Conservation (phyloP, 768 basidiomycete genomes). For the Thelephora ganbajun region DNA sequence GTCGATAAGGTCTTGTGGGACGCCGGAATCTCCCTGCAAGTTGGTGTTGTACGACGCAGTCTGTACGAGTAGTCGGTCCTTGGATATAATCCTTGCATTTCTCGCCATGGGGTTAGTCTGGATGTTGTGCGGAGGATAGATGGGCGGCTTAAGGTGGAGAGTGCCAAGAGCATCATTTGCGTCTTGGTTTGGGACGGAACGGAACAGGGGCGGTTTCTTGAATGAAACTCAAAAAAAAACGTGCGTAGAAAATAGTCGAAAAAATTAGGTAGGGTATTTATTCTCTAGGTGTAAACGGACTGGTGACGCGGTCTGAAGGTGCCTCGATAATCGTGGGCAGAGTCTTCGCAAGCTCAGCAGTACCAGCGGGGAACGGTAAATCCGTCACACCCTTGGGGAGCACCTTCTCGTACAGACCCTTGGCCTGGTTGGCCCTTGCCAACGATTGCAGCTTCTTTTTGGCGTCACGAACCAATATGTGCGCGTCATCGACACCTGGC, state of each 20-base stretch:
- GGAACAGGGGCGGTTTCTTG: no score
- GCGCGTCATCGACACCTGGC: slow-evolving; percentile 81
- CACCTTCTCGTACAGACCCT: slow-evolving; percentile 62
- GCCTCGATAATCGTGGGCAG: slow-evolving; percentile 58
- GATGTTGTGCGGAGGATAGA: no score
- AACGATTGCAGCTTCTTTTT: slow-evolving; percentile 70
- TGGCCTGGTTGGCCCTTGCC: slow-evolving; percentile 49
- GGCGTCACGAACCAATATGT: slow-evolving; percentile 76
- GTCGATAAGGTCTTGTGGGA: slow-evolving; percentile 80
- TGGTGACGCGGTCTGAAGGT: slow-evolving; percentile 54
- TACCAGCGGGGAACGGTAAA: slow-evolving; percentile 90
- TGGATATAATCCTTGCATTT: not conserved
- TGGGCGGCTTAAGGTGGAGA: no score
- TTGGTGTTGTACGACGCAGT: slow-evolving; percentile 89
- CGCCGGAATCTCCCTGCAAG: slow-evolving; percentile 56
- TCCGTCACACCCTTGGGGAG: slow-evolving; percentile 72
- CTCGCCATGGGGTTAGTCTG: not conserved
- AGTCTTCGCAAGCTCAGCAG: slow-evolving; percentile 51
- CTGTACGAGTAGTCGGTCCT: slow-evolving; percentile 43
- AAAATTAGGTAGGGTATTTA: slow-evolving; percentile 13
- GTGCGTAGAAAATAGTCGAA: no score
- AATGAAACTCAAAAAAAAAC: no score
- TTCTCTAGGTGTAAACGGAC: slow-evolving; percentile 67
- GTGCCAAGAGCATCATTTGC: no score
- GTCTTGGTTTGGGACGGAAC: no score